Evolutionary conservation across 352 stramenopile genomes (phyloP), one percentile per base, ranked within the genome.

Genomic region (Phytophthora meadii): DNA sequence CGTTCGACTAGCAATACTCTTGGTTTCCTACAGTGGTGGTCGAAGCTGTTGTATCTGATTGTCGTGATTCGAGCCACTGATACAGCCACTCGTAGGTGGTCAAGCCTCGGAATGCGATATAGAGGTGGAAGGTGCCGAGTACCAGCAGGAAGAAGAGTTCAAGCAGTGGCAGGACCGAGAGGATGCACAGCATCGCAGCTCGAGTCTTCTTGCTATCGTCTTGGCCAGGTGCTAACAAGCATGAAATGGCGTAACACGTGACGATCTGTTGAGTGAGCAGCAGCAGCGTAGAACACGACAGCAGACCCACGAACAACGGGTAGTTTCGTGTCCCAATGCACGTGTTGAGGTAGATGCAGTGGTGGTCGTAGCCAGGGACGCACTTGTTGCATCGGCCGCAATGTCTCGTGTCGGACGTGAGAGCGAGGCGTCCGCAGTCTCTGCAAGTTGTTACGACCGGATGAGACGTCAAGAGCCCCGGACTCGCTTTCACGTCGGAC

Each of bases 301-400:
- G 56, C 41, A 92, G 64, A 14, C 65, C 77, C 7, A 86, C 73
- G 52, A 91, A 92, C 3, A 87, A 72, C 62, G 65, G 64, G 55
- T 90, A 84, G 70, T 90, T 93, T 59, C 76, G 77, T 45, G 68
- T 72, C 44, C 93, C 93, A 34, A 98, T 90, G 73, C 95, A 98
- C 40, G 93, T 98, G 72, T 98, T 98, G 53, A 98, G 83, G 89
- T 93, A 97, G 45, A 89, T 83, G 74, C 95, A 99, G 78, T 99
- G 95, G 82, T 99, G 94, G 76, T 99, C 94, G 72, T 98, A 98
- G 49, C 87, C 83, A 14, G 76, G 72, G 32, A 98, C 84, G 77
- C 95, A 98, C 75, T 98, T 99, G 72, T 97, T 88, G 70, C 95
- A 99, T 53, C 90, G 89, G 63, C 87, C 81, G 76, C 94, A 99